Percentiles rank a stretch among this genome's conserved stretches.
These are phyloP conservation scores for Penicillium expansum DNA, from an alignment of 2,329 filamentous ascomycete genomes.

Conservation along the genomic window DNA sequence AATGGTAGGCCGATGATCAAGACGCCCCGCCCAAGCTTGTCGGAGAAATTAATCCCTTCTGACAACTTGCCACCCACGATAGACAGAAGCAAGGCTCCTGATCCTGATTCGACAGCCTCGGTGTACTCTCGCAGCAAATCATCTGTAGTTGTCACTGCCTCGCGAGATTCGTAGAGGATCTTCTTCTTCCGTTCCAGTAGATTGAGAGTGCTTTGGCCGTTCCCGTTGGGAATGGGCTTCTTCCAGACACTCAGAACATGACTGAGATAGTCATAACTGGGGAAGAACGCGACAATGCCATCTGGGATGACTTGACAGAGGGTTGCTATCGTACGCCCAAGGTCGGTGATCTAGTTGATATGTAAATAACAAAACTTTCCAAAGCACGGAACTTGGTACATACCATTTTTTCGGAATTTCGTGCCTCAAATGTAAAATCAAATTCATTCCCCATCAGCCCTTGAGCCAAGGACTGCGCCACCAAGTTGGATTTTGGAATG, in stretches of 20 bases:
- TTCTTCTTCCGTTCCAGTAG: conserved; percentile 35
- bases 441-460: conserved; percentile 56
- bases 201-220: conserved; percentile 28
- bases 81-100: conserved; percentile 78
- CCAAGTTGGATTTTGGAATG: conserved; percentile 76
- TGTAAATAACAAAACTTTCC: conserved; percentile 3
- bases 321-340: conserved; percentile 70
- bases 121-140: conserved; percentile 72
- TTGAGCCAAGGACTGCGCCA: conserved; percentile 67
- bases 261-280: conserved; percentile 87
- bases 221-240: conserved; percentile 31
- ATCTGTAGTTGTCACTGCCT: conserved; percentile 52
- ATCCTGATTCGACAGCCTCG: conserved; percentile 58
- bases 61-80: conserved; percentile 94
- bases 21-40: conserved; percentile 82
- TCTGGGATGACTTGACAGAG: conserved; percentile 75
- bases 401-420: conserved; percentile 65
- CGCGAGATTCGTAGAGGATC: conserved; percentile 56
- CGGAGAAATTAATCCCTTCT: conserved; percentile 97
- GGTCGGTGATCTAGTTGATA: conserved; percentile 56
- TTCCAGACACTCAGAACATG: conserved; percentile 67
- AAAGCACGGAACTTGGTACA: conserved; percentile 4
- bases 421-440: conserved; percentile 83
- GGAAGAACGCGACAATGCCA: conserved; percentile 91
- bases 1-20: conserved; percentile 91